Evolutionary conservation across 2,329 filamentous ascomycete species (phyloP), one percentile per base, ranked within the genome.

Genomic region (Stagonosporopsis tanaceti): DNA sequence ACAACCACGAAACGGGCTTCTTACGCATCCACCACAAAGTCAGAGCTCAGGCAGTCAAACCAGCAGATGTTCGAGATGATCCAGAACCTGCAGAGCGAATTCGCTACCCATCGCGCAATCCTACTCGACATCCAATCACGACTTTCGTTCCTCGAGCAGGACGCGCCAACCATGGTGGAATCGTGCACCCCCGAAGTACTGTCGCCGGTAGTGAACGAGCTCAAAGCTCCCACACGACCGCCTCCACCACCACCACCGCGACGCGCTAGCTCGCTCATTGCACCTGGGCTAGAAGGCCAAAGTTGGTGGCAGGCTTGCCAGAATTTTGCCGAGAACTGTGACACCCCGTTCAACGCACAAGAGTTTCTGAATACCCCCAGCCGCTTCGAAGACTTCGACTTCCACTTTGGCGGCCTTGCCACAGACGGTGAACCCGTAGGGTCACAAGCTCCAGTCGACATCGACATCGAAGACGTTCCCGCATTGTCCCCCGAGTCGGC

Each of bases 111-210:
- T 35, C 62, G 70, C 28, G 35, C 63, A 9, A 64, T 69, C 39
- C 65, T 74, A 60, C 62, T 69, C 5, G 66, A 73, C 32, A 64
- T 74, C 27, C 69, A 73, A 46, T 59, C 68, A 12, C 65, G 72
- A 4, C 57, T 73, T 4, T 62, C 68, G 3, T 64, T 69, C 30
- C 66, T 74, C 4, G 71, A 74, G 50, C 50, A 62, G 17, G 64
- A 68, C 17, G 54, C 54, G 15, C 54, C 54, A 4, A 57, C 54
- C 12, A 52, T 57, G 40, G 60, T 63, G 4, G 52, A 55, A 6
- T 46, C 50, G 6, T 59, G 53, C 30, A 25, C 53, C 24, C 45
- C 57, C 27, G 52, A 59, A 27, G 32, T 48, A 4, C 55, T 65
- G 22, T 42, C 52, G 14, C 56, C 57, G 8, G 34, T 54, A 12